Evolutionary conservation across 2,329 filamentous ascomycete species (phyloP), one percentile per base, ranked within the genome.

Genomic region (Sporothrix protearum): DNA sequence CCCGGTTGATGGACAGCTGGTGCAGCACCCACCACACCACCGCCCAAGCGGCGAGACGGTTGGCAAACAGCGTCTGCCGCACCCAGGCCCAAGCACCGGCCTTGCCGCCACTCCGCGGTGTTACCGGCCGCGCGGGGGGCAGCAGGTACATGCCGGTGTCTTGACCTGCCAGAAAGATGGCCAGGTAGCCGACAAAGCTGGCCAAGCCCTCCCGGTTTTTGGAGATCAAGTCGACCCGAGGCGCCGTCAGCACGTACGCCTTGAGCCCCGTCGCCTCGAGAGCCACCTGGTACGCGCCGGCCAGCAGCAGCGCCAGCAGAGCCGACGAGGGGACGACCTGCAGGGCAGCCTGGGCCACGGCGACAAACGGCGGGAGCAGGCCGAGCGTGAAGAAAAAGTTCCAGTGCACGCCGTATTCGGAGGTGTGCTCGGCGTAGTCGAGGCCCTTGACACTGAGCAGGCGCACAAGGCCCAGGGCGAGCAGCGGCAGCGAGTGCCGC

Each of bases 371-470:
- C 0, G 95, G 93, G 30, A 99, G 83, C 64, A 97, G 87, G 6
- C 90, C 94, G 10, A 99, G 85, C 0, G 96, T 99, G 82, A 98
- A 98, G 85, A 99, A 99, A 81, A 99, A 99, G 80, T 99, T 99
- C 96, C 96, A 99, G 80, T 99, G 96, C 10, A 99, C 93, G 57
- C 96, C 96, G 78, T 99, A 99, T 79, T 99, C 96, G 16, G 93
- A 94, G 72, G 97, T 93, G 82, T 99, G 96, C 80, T 99, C 96
- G 2, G 94, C 94, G 79, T 99, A 99, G 79, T 98, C 94, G 39
- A 97, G 84, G 7, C 93, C 92, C 82, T 99, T 99, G 78, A 98
- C 94, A 76, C 90, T 96, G 75, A 93, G 88, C 30, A 98, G 85
- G 30, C 96, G 89, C 71, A 96, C 84, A 30, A 96, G 79, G 16